Percentiles rank a stretch among this genome's conserved stretches.
Conservation (phyloP, 2,329 filamentous ascomycete genomes). For the Penicillium sp. region DNA sequence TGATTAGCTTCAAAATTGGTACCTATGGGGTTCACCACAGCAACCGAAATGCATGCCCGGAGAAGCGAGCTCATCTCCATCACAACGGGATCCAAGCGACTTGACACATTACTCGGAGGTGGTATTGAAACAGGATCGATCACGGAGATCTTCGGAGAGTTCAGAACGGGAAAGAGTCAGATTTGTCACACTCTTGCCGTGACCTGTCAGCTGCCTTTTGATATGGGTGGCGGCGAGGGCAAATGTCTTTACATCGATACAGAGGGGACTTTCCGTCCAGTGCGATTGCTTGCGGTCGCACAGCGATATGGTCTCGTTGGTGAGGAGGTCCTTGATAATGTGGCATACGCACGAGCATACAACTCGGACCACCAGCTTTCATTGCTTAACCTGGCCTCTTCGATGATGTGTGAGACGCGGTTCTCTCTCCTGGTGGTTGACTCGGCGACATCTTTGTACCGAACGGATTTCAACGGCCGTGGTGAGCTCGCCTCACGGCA, state of each 20-base stretch:
- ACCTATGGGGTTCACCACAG: conserved; percentile 98
- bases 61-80: conserved; percentile 97
- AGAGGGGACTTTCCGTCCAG: conserved; percentile 92
- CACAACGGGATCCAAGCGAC: conserved; percentile 94
- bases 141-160: conserved; percentile 97
- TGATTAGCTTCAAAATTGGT: conserved; percentile 82
- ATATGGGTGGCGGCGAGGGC: conserved; percentile 97
- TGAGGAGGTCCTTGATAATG: conserved; percentile 96
- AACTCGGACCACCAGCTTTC: conserved; percentile 98
- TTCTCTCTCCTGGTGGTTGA: conserved; percentile 96
- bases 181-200: conserved; percentile 98
- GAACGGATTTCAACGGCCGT: conserved; percentile 94
- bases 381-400: conserved; percentile 86
- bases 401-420: conserved; percentile 99
- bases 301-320: conserved; percentile 92
- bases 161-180: conserved; percentile 96
- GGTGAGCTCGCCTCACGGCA: conserved; percentile 94
- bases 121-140: conserved; percentile 97
- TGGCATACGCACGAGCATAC: conserved; percentile 96
- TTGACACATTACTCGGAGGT: conserved; percentile 90
- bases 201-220: conserved; percentile 94
- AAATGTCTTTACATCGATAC: conserved; percentile 99
- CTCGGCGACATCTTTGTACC: conserved; percentile 90
- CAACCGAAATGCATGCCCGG: conserved; percentile 97
- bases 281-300: conserved; percentile 84